Conservation (phyloP, 108 stramenopile genomes). For the Pseudonitzschia delicatissima region DNA sequence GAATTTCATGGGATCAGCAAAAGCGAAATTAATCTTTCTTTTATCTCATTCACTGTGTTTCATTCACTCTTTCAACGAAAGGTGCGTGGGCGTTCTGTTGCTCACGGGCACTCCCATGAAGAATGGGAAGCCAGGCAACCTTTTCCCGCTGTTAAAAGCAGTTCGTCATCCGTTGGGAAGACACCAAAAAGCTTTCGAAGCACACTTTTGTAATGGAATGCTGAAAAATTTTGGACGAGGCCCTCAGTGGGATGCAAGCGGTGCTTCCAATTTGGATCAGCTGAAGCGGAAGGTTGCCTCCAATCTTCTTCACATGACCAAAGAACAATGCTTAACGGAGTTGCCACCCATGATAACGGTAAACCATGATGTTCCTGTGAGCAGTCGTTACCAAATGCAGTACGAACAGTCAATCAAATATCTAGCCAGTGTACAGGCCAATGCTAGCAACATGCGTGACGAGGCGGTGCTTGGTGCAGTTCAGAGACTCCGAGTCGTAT, state of each 20-base stretch:
- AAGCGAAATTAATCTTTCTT: neutral
- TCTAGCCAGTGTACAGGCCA: slow-evolving; percentile 36
- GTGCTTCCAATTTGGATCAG: slow-evolving; percentile 48
- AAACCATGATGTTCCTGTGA: slow-evolving; percentile 55
- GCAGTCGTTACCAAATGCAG: slow-evolving; percentile 44
- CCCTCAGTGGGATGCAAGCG: slow-evolving; percentile 59
- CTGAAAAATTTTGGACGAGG: slow-evolving; percentile 34
- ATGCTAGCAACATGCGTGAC: slow-evolving; percentile 19
- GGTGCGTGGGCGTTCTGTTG: slow-evolving; percentile 68
- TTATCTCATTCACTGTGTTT: neutral
- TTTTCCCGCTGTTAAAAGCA: slow-evolving; percentile 79
- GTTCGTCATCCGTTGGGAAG: slow-evolving; percentile 79
- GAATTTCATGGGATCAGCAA: neutral
- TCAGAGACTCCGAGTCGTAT: slow-evolving; percentile 11
- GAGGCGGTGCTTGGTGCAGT: slow-evolving; percentile 58
- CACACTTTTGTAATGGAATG: slow-evolving; percentile 72
- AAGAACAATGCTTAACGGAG: slow-evolving; percentile 76
- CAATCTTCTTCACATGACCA: slow-evolving; percentile 76
- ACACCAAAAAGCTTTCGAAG: slow-evolving; percentile 65
- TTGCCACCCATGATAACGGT: slow-evolving; percentile 66
- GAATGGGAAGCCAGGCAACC: slow-evolving; percentile 78
- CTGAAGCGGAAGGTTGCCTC: slow-evolving; percentile 44
- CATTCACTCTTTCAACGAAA: slow-evolving; percentile 9
- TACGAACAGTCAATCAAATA: slow-evolving; percentile 61
- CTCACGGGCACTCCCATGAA: slow-evolving; percentile 92